These are phyloP conservation scores for Quercus gilva DNA, from an alignment of 306 rosid species.

Conservation along the genomic window DNA sequence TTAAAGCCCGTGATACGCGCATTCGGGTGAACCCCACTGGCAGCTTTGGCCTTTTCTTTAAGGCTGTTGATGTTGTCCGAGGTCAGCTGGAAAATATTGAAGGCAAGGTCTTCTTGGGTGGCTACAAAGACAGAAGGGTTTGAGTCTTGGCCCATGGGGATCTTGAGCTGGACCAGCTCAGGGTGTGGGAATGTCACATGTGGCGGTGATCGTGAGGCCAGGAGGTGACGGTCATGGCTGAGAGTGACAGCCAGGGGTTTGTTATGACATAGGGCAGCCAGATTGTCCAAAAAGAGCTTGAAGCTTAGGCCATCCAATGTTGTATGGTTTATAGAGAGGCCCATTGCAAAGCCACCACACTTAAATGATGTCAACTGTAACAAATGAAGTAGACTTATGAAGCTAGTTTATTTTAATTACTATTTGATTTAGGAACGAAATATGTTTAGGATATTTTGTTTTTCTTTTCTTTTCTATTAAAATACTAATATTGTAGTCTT, in stretches of 20 bases:
- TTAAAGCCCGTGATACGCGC: slow-evolving; percentile 41
- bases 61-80: slow-evolving; percentile 31
- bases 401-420: not conserved
- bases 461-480: too few species aligned
- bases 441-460: too few species aligned
- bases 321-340: slow-evolving; percentile 51
- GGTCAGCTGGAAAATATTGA: slow-evolving; percentile 46
- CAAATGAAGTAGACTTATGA: not conserved
- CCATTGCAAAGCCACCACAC: slow-evolving; percentile 72
- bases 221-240: slow-evolving; percentile 50
- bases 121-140: slow-evolving; percentile 40
- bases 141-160: slow-evolving; percentile 5
- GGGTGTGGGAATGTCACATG: slow-evolving; percentile 58
- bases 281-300: slow-evolving; percentile 56
- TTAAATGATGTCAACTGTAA: slow-evolving; percentile 59
- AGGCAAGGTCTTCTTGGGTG: slow-evolving; percentile 46
- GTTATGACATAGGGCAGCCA: slow-evolving; percentile 57
- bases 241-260: slow-evolving; percentile 44
- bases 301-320: slow-evolving; percentile 65
- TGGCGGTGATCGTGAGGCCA: slow-evolving; percentile 82
- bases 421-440: too few species aligned
- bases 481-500: too few species aligned
- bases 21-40: not conserved
- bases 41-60: slow-evolving; percentile 45
- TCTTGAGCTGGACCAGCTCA: slow-evolving; percentile 42